Conservation (phyloP, 2,329 filamentous ascomycete species). For the Aspergillus floridensis region DNA sequence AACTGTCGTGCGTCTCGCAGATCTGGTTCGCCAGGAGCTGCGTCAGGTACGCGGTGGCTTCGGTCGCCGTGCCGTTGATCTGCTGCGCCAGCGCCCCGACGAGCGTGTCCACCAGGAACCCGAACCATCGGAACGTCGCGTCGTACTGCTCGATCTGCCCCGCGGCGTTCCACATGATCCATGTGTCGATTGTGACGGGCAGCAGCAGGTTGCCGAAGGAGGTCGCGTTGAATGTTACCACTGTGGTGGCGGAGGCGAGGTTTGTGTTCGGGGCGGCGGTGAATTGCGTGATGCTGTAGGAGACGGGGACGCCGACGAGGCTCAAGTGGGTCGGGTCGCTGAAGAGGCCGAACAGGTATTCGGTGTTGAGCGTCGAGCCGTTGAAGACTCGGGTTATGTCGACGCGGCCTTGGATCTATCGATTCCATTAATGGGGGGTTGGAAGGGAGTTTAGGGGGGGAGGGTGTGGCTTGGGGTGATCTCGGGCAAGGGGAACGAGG, state of each 20-base stretch:
- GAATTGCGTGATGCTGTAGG: constrained; percentile 28
- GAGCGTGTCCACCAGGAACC: constrained; percentile 20
- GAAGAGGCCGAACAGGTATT: constrained; percentile 23
- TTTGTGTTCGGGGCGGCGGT: constrained; percentile 20
- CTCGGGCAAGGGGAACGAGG: too few relatives aligned
- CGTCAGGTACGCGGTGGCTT: neutral
- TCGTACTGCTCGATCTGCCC: constrained; percentile 28
- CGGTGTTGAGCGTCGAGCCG: constrained; percentile 14
- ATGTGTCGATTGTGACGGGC: constrained; percentile 28
- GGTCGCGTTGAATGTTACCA: constrained; percentile 26
- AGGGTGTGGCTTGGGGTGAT: neutral
- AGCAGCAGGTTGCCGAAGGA: constrained; percentile 19
- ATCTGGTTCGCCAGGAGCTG: constrained; percentile 21
- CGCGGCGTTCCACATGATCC: constrained; percentile 23
- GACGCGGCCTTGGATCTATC: constrained; percentile 31
- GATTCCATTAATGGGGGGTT: neutral
- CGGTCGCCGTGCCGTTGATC: constrained; percentile 14
- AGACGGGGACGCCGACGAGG: constrained; percentile 22
- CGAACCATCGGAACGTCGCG: constrained; percentile 27
- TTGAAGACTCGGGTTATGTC: constrained; percentile 14
- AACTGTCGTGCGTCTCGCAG: constrained; percentile 20
- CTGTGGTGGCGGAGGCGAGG: constrained; percentile 21
- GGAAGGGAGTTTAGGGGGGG: neutral
- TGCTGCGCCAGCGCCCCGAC: constrained; percentile 13
- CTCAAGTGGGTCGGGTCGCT: constrained; percentile 18